phyloP scores from a whole-genome alignment of 495 filamentous ascomycete genomes.

The Friedmanniomyces simplex region DNA sequence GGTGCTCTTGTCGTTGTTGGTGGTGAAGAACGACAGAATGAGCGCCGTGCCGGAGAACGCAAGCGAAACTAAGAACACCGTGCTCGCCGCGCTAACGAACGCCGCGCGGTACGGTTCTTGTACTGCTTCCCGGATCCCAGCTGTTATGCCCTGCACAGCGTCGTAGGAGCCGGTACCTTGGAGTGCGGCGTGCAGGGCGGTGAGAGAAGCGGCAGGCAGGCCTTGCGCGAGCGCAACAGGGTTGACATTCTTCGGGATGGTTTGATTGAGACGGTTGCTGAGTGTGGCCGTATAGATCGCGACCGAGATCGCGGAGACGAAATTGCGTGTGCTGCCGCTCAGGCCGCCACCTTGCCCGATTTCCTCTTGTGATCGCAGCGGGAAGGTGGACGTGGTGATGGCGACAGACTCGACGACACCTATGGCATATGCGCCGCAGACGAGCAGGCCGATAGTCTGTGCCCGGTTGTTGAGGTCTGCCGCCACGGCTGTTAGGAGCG shows the following conservation, averaged over 20 bases:
- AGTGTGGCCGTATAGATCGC: constrained; percentile 13
- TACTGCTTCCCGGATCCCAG: constrained; percentile 7
- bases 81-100: constrained; percentile 3
- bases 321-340: constrained; percentile 9
- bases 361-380: constrained; percentile 9
- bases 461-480: constrained; percentile 6
- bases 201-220: constrained; percentile 4
- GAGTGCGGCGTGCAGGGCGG: constrained; percentile 5
- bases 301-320: constrained; percentile 8
- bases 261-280: constrained; percentile 7
- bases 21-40: constrained; percentile 10
- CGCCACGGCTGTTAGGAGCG: constrained; percentile 5
- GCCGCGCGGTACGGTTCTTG: constrained; percentile 6
- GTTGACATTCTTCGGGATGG: constrained; percentile 5
- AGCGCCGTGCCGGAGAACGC: constrained; percentile 12
- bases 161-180: constrained; percentile 6
- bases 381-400: constrained; percentile 12
- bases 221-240: constrained; percentile 2
- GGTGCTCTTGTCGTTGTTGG: constrained; percentile 8
- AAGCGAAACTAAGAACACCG: constrained; percentile 8
- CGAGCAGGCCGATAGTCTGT: constrained; percentile 8
- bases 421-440: constrained; percentile 3
- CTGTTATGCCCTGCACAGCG: constrained; percentile 5
- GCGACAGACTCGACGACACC: constrained; percentile 6
- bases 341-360: constrained; percentile 11